Conservation (phyloP, 139 green algal genomes). For the Raphidocelis subcapitata region DNA sequence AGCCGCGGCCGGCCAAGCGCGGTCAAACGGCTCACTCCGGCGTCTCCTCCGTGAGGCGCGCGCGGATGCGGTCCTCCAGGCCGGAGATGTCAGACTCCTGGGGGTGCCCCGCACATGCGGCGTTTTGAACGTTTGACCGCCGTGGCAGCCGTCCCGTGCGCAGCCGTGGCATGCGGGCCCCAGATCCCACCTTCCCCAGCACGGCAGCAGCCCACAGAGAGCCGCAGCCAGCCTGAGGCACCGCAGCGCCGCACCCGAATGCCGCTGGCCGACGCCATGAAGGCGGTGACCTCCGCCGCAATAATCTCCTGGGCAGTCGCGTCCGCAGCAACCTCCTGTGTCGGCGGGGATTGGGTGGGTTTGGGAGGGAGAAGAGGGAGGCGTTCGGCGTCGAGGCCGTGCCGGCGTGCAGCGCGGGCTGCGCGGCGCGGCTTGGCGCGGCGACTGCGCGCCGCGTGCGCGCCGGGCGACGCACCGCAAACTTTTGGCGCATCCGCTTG, state of each 20-base stretch:
- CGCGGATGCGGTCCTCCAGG: conserved; percentile 32
- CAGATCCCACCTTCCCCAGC: not conserved
- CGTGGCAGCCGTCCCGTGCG: too few species aligned
- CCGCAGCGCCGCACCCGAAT: conserved; percentile 22
- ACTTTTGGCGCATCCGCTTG: too few species aligned
- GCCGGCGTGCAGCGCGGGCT: too few species aligned
- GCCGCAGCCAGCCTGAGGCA: not conserved
- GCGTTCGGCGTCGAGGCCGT: too few species aligned
- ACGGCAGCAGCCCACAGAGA: not conserved
- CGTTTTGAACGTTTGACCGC: too few species aligned
- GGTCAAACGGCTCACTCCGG: conserved; percentile 14
- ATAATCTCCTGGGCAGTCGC: conserved; percentile 42
- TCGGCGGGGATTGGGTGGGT: too few species aligned
- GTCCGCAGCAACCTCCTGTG: conserved; percentile 23
- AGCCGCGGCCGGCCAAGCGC: not conserved
- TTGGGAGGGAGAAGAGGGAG: too few species aligned
- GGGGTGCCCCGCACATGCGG: too few species aligned
- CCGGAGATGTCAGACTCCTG: conserved; percentile 37
- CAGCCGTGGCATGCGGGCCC: not conserved
- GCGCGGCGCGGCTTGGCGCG: too few species aligned
- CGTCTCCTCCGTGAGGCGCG: conserved; percentile 24
- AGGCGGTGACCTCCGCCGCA: conserved; percentile 33
- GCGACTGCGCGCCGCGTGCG: too few species aligned
- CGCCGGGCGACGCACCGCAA: too few species aligned
- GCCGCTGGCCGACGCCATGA: conserved; percentile 28